Evolutionary conservation across 148 eudicot genomes (phyloP).

Genomic region (Chenopodium berlandieri): DNA sequence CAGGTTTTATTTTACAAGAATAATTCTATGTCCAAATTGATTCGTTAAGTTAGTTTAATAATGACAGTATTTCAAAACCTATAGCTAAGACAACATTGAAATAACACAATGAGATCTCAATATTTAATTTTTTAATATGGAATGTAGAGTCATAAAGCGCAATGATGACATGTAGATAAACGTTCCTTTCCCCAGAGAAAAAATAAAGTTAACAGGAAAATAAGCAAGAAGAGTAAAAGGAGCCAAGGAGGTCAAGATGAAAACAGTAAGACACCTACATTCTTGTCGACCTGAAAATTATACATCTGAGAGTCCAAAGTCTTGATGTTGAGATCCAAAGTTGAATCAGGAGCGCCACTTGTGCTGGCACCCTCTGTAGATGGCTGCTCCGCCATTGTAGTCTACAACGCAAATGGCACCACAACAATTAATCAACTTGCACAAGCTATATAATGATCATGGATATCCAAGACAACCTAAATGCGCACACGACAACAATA

Average conservation of each 20-base stretch:
- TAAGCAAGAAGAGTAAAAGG: background rate
- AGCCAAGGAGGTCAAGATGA: background rate
- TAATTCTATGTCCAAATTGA: background rate
- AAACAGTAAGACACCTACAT: conserved; percentile 34
- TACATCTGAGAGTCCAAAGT: conserved; percentile 71
- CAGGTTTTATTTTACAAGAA: background rate
- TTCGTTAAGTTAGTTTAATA: background rate
- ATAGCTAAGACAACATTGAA: background rate
- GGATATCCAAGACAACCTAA: no score
- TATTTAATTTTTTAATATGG: background rate
- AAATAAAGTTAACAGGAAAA: background rate
- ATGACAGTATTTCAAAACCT: background rate
- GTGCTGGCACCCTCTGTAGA: conserved; percentile 53
- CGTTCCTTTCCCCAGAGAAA: no score
- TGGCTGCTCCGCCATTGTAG: conserved; percentile 49
- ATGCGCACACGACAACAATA: no score
- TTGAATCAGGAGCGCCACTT: conserved; percentile 48
- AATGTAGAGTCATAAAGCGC: background rate
- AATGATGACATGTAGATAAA: background rate
- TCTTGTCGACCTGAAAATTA: conserved; percentile 58
- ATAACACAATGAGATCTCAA: background rate
- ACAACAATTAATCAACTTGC: background rate
- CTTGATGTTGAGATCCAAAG: conserved; percentile 73
- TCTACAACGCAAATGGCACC: conserved; percentile 7
- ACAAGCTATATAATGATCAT: background rate